Base-by-base conservation (phyloP, 495 filamentous ascomycete genomes). In the Trichoderma erinaceum region DNA sequence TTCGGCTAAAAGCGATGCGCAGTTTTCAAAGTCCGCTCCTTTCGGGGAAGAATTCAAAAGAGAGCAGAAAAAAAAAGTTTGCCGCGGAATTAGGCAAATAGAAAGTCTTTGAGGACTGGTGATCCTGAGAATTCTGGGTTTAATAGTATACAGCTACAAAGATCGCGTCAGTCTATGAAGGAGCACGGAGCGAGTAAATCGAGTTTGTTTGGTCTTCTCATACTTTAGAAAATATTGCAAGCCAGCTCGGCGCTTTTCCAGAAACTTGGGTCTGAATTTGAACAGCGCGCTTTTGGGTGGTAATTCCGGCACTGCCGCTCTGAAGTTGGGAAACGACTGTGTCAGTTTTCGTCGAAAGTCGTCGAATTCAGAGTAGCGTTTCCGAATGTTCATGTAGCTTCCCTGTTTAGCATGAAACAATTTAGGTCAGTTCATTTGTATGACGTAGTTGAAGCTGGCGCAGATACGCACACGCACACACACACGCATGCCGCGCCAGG, bases 301-400 rank as follows among this genome's bases (percentile, higher is more conserved):
- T n/a, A 86, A 71, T 52, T 77, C 74, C 18, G 84, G 84, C 70
- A 86, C 82, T 35, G 83, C 82, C 16, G 82, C 83, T 70, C 82
- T 78, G 29, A 84, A 86, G 65, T 75, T 76, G 1, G 84, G 84
- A 65, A 86, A 86, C 4, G 84, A 84, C 67, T 78, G 75, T 44
- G 85, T 74, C 4, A 86, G 77, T 52, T 78, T 76, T 52, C 74
- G 71, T 12, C 83, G 77, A 18, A 86, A 76, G 46, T 81, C 81
- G 71, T 85, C 82, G 69, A 86, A 85, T 64, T 86, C 84, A n/a
- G 83, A 85, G 72, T 85, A 86, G 66, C 84, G 79, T 69, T 85
- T 86, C 63, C 83, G 78, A 27, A 86, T 84, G 68, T 81, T 79
- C 75, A 86, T 85, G 18, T 75, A 75, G 46, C 80, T 78, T 21